Evolutionary conservation across 306 rosid genomes (phyloP).

Genomic region (Comarum palustre): DNA sequence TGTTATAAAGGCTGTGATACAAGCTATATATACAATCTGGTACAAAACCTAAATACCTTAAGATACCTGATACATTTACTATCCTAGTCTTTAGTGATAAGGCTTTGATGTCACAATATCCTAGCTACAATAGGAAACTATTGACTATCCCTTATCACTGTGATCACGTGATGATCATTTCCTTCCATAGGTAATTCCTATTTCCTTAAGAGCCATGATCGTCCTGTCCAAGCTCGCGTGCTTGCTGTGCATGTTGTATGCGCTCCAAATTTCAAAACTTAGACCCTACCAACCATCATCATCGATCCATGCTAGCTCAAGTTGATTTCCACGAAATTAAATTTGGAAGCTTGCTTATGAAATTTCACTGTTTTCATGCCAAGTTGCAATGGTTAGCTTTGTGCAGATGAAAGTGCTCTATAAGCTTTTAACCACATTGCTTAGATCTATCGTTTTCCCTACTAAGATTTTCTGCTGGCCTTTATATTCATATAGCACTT

Average conservation of each 20-base stretch:
- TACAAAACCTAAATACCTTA: too few species aligned
- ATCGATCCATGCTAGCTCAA: background rate
- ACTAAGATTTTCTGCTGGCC: background rate
- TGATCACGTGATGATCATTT: too few species aligned
- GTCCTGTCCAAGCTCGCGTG: background rate
- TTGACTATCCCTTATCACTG: too few species aligned
- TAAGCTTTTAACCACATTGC: background rate
- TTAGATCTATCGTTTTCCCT: background rate
- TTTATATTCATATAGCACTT: background rate
- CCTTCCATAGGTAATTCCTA: background rate
- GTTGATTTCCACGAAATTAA: background rate
- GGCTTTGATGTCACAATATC: too few species aligned
- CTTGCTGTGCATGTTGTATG: background rate
- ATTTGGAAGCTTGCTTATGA: background rate
- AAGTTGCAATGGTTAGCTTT: conserved; percentile 8
- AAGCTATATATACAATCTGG: too few species aligned
- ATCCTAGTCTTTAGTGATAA: too few species aligned
- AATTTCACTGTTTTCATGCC: background rate
- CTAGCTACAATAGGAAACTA: too few species aligned
- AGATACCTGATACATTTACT: too few species aligned
- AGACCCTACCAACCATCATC: background rate
- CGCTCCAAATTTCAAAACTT: background rate
- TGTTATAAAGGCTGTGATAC: too few species aligned
- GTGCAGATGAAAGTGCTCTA: background rate
- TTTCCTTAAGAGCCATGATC: conserved; percentile 4